These are phyloP conservation scores for Talaromyces rugulosus DNA, from an alignment of 2,329 filamentous ascomycete species.

Conservation along the genomic window DNA sequence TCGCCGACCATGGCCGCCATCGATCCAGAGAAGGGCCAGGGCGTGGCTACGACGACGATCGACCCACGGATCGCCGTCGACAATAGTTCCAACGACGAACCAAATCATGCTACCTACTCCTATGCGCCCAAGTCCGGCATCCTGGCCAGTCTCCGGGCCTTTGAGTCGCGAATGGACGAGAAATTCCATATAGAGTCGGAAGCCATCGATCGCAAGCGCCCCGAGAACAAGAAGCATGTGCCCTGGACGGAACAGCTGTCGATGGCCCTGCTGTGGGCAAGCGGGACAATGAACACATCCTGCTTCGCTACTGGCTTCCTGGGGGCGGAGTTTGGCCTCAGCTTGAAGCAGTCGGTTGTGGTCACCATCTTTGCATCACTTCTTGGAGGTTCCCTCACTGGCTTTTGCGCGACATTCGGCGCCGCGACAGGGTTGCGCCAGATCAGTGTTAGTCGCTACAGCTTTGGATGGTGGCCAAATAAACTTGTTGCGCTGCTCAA, in stretches of 20 bases:
- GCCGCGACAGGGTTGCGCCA: conserved; percentile 49
- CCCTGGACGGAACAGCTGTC: conserved; percentile 40
- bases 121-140: conserved; percentile 12
- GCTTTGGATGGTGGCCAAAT: conserved; percentile 50
- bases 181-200: conserved; percentile 49
- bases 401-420: conserved; percentile 50
- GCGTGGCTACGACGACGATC: not conserved
- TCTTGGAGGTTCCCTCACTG: conserved; percentile 40
- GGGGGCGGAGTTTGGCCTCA: conserved; percentile 47
- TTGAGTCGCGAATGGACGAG: conserved; percentile 43
- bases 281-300: conserved; percentile 48
- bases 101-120: not conserved
- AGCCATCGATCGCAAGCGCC: conserved; percentile 43
- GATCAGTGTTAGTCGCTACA: conserved; percentile 48
- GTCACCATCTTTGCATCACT: conserved; percentile 47
- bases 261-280: conserved; percentile 53
- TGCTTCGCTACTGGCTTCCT: conserved; percentile 52
- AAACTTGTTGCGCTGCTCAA: conserved; percentile 46
- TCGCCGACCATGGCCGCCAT: not conserved
- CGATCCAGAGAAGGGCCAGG: conserved; percentile 10
- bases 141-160: conserved; percentile 28
- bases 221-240: conserved; percentile 35
- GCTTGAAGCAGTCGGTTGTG: conserved; percentile 41
- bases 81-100: conserved; percentile 8
- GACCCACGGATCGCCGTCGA: conserved; percentile 2